A percentile compares a stretch with the other conserved stretches of the same genome.
phyloP scores from a whole-genome alignment of 768 basidiomycete species.

The Leccinum rimulosum region DNA sequence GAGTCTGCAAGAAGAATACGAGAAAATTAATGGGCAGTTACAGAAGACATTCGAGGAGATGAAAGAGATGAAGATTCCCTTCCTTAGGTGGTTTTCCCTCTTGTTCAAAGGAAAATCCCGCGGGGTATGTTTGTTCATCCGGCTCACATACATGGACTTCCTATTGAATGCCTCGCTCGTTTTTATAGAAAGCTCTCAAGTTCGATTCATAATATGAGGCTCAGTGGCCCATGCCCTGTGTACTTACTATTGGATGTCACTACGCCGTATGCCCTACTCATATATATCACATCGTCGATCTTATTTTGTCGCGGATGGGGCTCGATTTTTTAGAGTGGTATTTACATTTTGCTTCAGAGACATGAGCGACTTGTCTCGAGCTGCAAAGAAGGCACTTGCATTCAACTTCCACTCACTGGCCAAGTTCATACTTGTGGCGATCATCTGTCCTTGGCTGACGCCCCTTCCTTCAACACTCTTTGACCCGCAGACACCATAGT shows the following conservation, averaged over 20 bases:
- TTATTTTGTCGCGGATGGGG: background rate
- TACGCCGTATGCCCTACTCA: background rate
- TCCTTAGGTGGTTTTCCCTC: conserved; percentile 9
- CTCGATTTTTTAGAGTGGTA: background rate
- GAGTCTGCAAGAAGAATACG: conserved; percentile 14
- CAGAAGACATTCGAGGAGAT: conserved; percentile 23
- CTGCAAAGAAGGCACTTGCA: background rate
- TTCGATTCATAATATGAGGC: background rate
- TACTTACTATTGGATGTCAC: background rate
- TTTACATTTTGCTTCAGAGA: background rate
- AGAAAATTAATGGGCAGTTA: conserved; percentile 4
- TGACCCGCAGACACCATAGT: background rate
- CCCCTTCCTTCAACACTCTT: background rate
- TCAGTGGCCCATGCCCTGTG: background rate
- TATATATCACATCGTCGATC: background rate
- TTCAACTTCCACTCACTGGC: background rate
- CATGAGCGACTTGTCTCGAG: background rate
- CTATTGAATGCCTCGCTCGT: background rate
- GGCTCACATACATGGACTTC: background rate
- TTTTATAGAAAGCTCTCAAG: conserved; percentile 6
- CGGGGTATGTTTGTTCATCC: conserved; percentile 1
- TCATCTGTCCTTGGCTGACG: background rate
- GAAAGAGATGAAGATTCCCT: conserved; percentile 15
- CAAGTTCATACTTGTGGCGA: background rate
- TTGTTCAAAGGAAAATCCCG: conserved; percentile 8